Conservation (phyloP, 306 rosid species). For the Sechiopsis laciniata region DNA sequence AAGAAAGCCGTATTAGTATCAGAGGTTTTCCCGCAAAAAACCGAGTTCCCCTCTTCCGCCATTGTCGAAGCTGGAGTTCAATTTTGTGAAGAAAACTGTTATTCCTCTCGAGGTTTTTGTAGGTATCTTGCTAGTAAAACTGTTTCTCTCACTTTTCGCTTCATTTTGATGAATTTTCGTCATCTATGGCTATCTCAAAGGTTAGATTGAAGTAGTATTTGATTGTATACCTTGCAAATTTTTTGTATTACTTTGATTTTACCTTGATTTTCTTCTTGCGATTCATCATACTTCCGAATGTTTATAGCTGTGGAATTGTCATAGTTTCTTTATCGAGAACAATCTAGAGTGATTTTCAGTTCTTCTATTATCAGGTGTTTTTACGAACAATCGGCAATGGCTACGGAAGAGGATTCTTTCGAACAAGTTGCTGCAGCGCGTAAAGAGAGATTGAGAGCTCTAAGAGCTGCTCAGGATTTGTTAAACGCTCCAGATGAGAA, state of each 20-base stretch:
- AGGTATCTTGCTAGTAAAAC: background rate
- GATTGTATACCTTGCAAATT: background rate
- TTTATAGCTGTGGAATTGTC: too few species aligned
- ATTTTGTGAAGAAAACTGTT: background rate
- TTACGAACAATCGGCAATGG: constrained; percentile 32
- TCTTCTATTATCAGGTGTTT: background rate
- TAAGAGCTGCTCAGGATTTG: constrained; percentile 68
- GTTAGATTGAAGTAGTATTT: background rate
- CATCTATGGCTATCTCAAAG: background rate
- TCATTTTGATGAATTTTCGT: background rate
- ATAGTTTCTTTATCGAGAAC: background rate
- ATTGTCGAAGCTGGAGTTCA: background rate
- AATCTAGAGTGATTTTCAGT: background rate
- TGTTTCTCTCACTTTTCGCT: background rate
- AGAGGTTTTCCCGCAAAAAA: background rate
- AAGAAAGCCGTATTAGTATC: background rate
- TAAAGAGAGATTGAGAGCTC: constrained; percentile 67
- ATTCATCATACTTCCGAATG: background rate
- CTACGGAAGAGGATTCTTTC: constrained; percentile 51
- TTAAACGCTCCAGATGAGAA: constrained; percentile 50
- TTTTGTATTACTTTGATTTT: background rate
- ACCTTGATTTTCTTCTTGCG: background rate
- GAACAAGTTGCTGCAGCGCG: constrained; percentile 69
- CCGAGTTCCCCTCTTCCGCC: background rate
- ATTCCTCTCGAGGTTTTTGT: background rate